A percentile compares a stretch with the other conserved stretches of the same genome.
Conservation (phyloP, 345 rosid genomes). For the Trapa incisa region DNA sequence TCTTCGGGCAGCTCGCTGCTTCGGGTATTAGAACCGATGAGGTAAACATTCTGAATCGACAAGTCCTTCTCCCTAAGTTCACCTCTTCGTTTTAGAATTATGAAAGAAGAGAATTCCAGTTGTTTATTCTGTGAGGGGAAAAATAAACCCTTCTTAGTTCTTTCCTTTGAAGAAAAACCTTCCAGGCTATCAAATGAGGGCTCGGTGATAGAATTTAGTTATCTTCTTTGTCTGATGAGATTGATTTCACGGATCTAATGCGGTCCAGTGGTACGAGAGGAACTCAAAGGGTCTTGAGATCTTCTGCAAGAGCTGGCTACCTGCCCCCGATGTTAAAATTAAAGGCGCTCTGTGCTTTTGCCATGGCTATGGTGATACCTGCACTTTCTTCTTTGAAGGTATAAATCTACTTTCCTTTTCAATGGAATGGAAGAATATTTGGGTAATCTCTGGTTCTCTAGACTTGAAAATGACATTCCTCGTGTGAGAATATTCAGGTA, state of each 20-base stretch:
- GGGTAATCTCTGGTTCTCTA: not conserved
- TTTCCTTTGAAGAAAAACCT: not conserved
- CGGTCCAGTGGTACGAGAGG: slow-evolving; percentile 57
- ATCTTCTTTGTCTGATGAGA: not conserved
- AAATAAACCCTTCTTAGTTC: not conserved
- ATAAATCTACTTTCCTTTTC: slow-evolving; percentile 13
- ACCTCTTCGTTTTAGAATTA: not conserved
- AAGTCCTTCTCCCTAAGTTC: not conserved
- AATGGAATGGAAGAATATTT: not conserved
- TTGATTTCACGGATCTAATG: not conserved
- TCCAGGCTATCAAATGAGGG: not conserved
- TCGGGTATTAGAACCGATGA: slow-evolving; percentile 62
- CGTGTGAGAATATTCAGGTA: slow-evolving; percentile 30
- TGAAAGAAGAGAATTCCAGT: not conserved
- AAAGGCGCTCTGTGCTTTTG: slow-evolving; percentile 66
- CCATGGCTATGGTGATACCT: slow-evolving; percentile 97
- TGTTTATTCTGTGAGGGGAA: not conserved
- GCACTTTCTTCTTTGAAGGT: slow-evolving; percentile 99
- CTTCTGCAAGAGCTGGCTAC: slow-evolving; percentile 83
- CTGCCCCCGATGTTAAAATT: slow-evolving; percentile 36
- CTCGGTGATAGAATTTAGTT: not conserved
- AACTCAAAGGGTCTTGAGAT: slow-evolving; percentile 60
- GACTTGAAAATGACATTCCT: not conserved
- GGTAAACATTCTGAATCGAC: slow-evolving; percentile 25
- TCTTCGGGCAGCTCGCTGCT: slow-evolving; percentile 54